Evolutionary conservation across 1,139 yeast genomes (phyloP), one percentile per base, ranked within the genome.

Genomic region (Tardiomyces depauwii): DNA sequence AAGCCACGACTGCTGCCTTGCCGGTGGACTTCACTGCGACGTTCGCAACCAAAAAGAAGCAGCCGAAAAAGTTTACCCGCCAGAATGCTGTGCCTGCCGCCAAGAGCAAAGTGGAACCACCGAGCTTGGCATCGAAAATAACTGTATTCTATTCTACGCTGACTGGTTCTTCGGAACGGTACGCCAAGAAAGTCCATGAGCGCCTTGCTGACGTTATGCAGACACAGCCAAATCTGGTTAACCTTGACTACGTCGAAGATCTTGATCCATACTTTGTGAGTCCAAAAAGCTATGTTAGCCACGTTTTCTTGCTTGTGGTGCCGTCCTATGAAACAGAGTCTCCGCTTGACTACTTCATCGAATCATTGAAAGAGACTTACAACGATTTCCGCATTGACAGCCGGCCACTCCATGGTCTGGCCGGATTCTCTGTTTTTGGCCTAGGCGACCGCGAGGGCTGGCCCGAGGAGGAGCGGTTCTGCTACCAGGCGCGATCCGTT

Each of bases 311-410:
- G 21, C 56, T 88, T 52, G 86, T 88, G 14, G 70, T 88, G 27
- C 97, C 97, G 2, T 86, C 96, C 0, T 88, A 88, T 60, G 96
- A 87, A 56, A 84, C 89, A 0, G 96, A 88, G 63, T 84, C 94
- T 1, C 96, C 96, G 11, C 73, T 89, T 43, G 97, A 88, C 63
- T 88, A 80, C 60, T 87, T 87, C 62, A 68, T 88, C 49, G 94
- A 86, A 58, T 81, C 85, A 45, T 70, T 88, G 55, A 73, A 77
- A 51, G 96, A 88, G 48, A 86, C 93, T 1, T 78, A 77, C 52
- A 81, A 82, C 52, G 96, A 88, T 62, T 87, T 86, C 67, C 72
- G 96, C 54, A 76, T 88, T 42, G 95, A 87, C 58, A 84, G 85
- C 49, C 79, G 77, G 54, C 95, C 96, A 3, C 68, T 88, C 55